Evolutionary conservation across 2,329 filamentous ascomycete genomes (phyloP), one percentile per base, ranked within the genome.

Genomic region (Diaporthe citrichinensis): DNA sequence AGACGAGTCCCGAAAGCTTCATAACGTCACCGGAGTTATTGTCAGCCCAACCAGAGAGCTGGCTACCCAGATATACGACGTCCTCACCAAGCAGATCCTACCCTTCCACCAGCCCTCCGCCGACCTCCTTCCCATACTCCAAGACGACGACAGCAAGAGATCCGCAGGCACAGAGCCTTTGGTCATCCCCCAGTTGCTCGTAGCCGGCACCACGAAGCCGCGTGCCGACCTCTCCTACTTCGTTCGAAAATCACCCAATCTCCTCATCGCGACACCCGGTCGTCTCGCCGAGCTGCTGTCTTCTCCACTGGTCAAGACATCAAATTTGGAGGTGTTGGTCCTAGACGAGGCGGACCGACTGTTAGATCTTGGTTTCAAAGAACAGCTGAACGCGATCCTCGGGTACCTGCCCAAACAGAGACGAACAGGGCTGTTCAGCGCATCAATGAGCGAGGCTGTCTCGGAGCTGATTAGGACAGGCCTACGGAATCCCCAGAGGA

Each of bases 301-400:
- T 0, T 98, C 95, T 1, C 94, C 93, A 1, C 94, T 98, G 81
- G 95, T 98, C 20, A 94, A 97, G 82, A 96, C 94, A 77, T 95
- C 94, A 1, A 94, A 94, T 0, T 98, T 99, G 79, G 96, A 99
- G 83, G 92, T 95, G 68, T 90, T 99, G 15, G 94, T 99, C 4
- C 89, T 99, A 49, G 97, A 99, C 81, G 97, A 99, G 86, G 97
- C 96, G 68, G 97, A 99, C 84, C 90, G 97, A 76, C 87, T 99
- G 36, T 88, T 99, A 15, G 97, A 99, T 84, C 89, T 98, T 31
- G 97, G 97, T 8, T 98, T 99, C 85, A 97, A 97, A 83, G 93
- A 94, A 74, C 95, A 98, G 79, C 85, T 99, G 39, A 95, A 97
- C 79, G 94, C 92, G 73, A 98, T 98, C 55, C 86, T 99, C 31